Evolutionary conservation across 83 land plant genomes (phyloP).

Genomic region (Picea abies): DNA sequence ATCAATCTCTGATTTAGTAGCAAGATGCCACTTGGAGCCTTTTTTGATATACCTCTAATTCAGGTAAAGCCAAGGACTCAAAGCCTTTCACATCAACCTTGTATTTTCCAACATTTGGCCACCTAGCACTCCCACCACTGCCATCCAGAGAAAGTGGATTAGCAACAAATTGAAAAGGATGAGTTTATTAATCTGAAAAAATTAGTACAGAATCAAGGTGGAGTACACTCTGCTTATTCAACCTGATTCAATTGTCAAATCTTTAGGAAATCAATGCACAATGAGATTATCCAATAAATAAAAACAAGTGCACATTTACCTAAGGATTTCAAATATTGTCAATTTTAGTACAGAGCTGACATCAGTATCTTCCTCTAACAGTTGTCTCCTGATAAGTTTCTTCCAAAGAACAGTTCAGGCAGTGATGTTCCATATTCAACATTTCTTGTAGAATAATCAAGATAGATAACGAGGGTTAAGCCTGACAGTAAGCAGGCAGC

Average conservation of each 20-base stretch:
- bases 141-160: conserved; percentile 20
- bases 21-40: not conserved
- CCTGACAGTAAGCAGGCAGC: too few species aligned
- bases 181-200: conserved; percentile 5
- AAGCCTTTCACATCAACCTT: conserved; percentile 72
- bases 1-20: conserved; percentile 1
- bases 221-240: not conserved
- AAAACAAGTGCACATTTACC: not conserved
- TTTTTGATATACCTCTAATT: conserved; percentile 51
- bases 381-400: too few species aligned
- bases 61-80: conserved; percentile 75
- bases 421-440: too few species aligned
- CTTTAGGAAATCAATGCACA: not conserved
- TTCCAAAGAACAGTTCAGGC: too few species aligned
- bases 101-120: conserved; percentile 79
- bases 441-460: too few species aligned
- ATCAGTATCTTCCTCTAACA: too few species aligned
- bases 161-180: not conserved
- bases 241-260: not conserved
- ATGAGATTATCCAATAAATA: not conserved
- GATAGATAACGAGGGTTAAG: too few species aligned
- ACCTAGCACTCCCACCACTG: conserved; percentile 48
- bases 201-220: not conserved
- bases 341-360: too few species aligned
- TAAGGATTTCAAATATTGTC: not conserved